phyloP scores from a whole-genome alignment of 768 basidiomycete genomes.

The Dentipellis fragilis region DNA sequence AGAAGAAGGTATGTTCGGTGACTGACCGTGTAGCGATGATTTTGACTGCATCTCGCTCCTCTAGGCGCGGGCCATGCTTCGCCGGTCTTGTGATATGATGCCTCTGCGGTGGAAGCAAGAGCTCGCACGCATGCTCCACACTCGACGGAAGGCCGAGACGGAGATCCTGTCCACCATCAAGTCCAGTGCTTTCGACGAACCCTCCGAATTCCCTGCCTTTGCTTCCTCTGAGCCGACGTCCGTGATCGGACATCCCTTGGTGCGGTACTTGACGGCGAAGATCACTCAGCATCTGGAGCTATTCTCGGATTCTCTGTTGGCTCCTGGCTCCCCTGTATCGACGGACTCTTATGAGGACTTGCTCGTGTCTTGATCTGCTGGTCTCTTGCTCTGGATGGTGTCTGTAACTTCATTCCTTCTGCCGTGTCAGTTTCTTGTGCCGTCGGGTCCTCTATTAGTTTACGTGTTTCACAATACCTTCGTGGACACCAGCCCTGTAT shows the following conservation, averaged over 20 bases:
- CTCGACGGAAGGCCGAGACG: conserved; percentile 87
- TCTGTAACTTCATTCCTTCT: too few species aligned
- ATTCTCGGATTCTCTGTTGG: not conserved
- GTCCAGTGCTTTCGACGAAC: not conserved
- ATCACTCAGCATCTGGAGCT: conserved; percentile 7
- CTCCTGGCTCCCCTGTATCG: too few species aligned
- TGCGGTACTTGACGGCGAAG: conserved; percentile 17
- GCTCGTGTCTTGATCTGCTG: too few species aligned
- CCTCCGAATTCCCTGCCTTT: not conserved
- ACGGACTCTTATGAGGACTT: too few species aligned
- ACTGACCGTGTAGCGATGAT: not conserved
- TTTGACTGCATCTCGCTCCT: not conserved
- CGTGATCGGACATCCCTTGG: conserved; percentile 8
- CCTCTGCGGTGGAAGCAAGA: conserved; percentile 72
- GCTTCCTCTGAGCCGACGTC: not conserved
- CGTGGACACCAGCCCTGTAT: too few species aligned
- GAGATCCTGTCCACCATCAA: conserved; percentile 42
- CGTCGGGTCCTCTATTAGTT: too few species aligned
- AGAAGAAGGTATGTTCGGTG: conserved; percentile 49
- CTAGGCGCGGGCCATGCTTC: conserved; percentile 59
- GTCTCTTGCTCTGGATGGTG: too few species aligned
- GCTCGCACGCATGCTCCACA: conserved; percentile 68
- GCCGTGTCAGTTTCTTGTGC: too few species aligned
- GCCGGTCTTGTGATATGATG: conserved; percentile 26
- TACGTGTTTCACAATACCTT: too few species aligned